Evolutionary conservation across 1,284 basidiomycete species (phyloP).

Genomic region (Puccinia triticina): DNA sequence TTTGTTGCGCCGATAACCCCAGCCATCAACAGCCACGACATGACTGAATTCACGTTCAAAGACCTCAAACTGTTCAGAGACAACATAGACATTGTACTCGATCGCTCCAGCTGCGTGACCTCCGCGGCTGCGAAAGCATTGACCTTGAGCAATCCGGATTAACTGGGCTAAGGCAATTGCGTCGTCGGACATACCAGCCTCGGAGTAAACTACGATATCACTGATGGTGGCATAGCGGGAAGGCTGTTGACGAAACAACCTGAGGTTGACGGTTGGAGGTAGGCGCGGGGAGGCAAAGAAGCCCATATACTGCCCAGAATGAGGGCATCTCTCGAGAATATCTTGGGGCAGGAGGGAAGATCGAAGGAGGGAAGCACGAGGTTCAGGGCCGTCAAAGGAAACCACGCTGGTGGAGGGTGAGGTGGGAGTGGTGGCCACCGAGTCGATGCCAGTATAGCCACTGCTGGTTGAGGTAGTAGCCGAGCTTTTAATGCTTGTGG

Average conservation of each 20-base stretch:
- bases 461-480: constrained; percentile 16
- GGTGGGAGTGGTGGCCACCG: constrained; percentile 27
- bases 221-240: constrained; percentile 83
- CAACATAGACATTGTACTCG: constrained; percentile 82
- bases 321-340: constrained; percentile 47
- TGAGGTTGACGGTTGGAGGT: constrained; percentile 55
- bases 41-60: constrained; percentile 64
- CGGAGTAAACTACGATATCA: constrained; percentile 83
- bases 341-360: constrained; percentile 51
- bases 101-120: constrained; percentile 62
- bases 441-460: constrained; percentile 10
- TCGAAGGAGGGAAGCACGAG: constrained; percentile 43
- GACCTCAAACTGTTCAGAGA: constrained; percentile 67
- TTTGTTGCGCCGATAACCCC: constrained; percentile 62
- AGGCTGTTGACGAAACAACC: constrained; percentile 61
- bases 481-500: neutral
- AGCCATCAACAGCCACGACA: constrained; percentile 65
- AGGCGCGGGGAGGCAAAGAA: constrained; percentile 33
- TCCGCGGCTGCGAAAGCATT: constrained; percentile 66
- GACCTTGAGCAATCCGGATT: constrained; percentile 60
- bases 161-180: constrained; percentile 59
- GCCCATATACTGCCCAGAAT: neutral
- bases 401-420: constrained; percentile 42
- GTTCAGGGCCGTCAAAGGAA: constrained; percentile 52
- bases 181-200: constrained; percentile 66